phyloP scores from a whole-genome alignment of 805 yeast species.

The Deakozyma indianensis region DNA sequence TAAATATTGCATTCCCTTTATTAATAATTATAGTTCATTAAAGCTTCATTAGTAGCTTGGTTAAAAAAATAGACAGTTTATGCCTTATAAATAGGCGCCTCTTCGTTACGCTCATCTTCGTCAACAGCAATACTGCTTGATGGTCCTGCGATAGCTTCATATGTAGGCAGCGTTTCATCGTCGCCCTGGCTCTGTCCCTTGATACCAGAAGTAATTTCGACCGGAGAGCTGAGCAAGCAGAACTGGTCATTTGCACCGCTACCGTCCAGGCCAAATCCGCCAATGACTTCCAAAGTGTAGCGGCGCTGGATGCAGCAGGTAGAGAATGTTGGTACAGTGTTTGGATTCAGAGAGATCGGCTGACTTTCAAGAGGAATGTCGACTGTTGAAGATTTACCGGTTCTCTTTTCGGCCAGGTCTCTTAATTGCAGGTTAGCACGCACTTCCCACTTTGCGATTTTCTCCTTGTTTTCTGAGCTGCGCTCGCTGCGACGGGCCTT shows the following conservation, averaged over 20 bases:
- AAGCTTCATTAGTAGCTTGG: too few relatives aligned
- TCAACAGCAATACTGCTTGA: not conserved
- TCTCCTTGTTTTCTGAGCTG: not conserved
- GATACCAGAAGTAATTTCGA: not conserved
- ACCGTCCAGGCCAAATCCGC: not conserved
- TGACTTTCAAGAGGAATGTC: not conserved
- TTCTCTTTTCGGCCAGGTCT: not conserved
- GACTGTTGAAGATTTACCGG: not conserved
- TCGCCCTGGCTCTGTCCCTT: not conserved
- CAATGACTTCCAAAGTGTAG: not conserved
- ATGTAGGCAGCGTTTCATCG: not conserved
- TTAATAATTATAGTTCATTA: too few relatives aligned
- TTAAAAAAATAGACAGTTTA: too few relatives aligned
- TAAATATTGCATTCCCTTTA: too few relatives aligned
- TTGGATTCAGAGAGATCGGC: not conserved
- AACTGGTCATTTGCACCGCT: not conserved
- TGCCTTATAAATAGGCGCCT: not conserved
- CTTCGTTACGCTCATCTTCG: not conserved
- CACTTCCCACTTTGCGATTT: not conserved
- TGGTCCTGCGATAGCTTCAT: not conserved
- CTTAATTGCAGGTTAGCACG: not conserved
- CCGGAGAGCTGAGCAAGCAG: not conserved
- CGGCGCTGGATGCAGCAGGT: not conserved
- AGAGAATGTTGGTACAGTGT: not conserved
- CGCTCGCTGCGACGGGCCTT: constrained; percentile 1